phyloP scores from a whole-genome alignment of 805 yeast genomes.

The Wickerhamomyces tratensis region DNA sequence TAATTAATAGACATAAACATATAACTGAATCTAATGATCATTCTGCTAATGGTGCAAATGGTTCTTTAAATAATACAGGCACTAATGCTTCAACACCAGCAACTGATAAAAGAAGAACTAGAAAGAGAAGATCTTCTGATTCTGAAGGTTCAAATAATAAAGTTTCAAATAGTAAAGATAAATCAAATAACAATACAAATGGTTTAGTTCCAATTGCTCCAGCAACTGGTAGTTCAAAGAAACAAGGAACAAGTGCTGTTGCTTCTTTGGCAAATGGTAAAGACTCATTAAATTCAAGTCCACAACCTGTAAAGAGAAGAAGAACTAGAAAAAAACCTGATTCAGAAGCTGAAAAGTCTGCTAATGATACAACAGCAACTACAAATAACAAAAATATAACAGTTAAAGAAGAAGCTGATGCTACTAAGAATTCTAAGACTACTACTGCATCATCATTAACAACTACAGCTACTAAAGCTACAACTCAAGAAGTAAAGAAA shows the following conservation, averaged over 20 bases:
- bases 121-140: neutral
- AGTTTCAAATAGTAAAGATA: neutral
- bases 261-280: neutral
- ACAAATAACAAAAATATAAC: neutral
- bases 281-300: neutral
- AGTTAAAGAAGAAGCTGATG: neutral
- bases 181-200: too few species aligned
- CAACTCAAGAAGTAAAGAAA: neutral
- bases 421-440: neutral
- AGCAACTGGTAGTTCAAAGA: neutral
- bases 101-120: neutral
- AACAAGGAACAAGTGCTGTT: neutral
- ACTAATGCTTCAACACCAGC: neutral
- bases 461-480: neutral
- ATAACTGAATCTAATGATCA: conserved; percentile 4
- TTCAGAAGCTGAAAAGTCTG: neutral
- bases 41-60: neutral
- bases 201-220: neutral
- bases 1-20: neutral
- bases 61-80: neutral
- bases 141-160: neutral
- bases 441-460: neutral
- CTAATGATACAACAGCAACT: neutral
- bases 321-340: neutral
- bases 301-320: neutral